These are phyloP conservation scores for Tylopilus plumbeoviolaceoides DNA, from an alignment of 768 basidiomycete species.

Conservation along the genomic window DNA sequence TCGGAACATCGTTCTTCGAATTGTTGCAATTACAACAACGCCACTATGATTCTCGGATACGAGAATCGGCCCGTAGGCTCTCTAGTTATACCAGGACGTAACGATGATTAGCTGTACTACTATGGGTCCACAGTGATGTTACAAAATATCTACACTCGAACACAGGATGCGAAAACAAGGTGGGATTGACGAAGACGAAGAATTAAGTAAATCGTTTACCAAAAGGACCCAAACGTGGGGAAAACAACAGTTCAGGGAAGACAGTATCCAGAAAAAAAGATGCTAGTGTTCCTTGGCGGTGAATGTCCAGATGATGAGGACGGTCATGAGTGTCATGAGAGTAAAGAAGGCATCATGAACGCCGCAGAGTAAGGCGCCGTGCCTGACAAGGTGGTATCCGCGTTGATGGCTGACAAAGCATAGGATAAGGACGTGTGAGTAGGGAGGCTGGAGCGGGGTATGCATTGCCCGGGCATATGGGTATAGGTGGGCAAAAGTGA, in stretches of 20 bases:
- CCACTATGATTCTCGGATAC: constrained; percentile 66
- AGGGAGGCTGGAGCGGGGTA: constrained; percentile 30
- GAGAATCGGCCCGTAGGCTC: constrained; percentile 60
- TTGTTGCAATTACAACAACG: constrained; percentile 55
- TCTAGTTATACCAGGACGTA: constrained; percentile 41
- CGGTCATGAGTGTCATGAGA: constrained; percentile 31
- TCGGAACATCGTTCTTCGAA: constrained; percentile 88
- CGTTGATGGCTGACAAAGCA: constrained; percentile 38
- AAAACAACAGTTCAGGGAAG: constrained; percentile 23
- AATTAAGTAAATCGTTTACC: constrained; percentile 10
- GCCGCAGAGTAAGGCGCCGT: constrained; percentile 26
- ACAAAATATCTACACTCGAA: constrained; percentile 30
- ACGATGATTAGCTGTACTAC: constrained; percentile 26
- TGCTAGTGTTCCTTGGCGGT: constrained; percentile 21
- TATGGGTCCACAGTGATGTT: constrained; percentile 26
- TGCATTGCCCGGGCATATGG: constrained; percentile 32
- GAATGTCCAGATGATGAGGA: constrained; percentile 19
- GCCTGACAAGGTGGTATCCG: constrained; percentile 20
- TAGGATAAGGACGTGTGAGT: constrained; percentile 40
- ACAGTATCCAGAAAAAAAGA: constrained; percentile 28
- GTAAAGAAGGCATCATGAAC: constrained; percentile 32
- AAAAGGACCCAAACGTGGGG: constrained; percentile 5
- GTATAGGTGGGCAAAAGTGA: constrained; percentile 30
- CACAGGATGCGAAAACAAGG: constrained; percentile 21
- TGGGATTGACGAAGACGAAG: constrained; percentile 19